A percentile compares a stretch with the other conserved stretches of the same genome.
Evolutionary conservation across 2,329 filamentous ascomycete genomes (phyloP).

Genomic region (Fusarium sp.): DNA sequence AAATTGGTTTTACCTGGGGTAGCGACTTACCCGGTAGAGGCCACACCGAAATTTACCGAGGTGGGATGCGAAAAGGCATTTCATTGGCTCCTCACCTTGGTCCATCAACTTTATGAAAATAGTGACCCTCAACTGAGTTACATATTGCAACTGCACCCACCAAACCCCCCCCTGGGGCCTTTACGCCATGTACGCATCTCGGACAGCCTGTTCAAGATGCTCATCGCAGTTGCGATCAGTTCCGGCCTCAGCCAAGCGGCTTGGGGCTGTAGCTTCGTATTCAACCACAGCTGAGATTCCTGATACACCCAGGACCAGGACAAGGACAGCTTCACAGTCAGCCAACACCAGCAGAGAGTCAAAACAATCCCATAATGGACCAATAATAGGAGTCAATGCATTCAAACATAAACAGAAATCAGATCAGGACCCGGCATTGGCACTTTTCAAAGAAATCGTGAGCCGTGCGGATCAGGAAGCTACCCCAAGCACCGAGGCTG

Average conservation of each 20-base stretch:
- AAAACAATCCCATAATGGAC: neutral
- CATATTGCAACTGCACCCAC: conserved; percentile 8
- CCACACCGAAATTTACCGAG: conserved; percentile 33
- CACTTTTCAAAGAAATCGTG: conserved; percentile 51
- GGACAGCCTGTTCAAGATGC: conserved; percentile 50
- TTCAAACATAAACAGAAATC: conserved; percentile 9
- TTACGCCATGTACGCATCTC: conserved; percentile 48
- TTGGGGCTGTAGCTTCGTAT: conserved; percentile 38
- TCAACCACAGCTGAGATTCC: conserved; percentile 36
- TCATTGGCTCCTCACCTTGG: conserved; percentile 37
- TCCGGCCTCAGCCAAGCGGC: conserved; percentile 23
- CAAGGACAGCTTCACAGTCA: conserved; percentile 3
- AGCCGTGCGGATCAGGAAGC: conserved; percentile 19
- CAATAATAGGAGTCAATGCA: neutral
- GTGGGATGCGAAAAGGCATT: neutral
- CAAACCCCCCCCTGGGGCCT: conserved; percentile 7
- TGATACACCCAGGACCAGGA: neutral
- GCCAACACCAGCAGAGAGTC: conserved; percentile 10
- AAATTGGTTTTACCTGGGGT: neutral
- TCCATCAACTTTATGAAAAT: conserved; percentile 33
- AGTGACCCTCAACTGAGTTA: conserved; percentile 20
- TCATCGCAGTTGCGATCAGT: conserved; percentile 41
- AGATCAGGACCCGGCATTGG: conserved; percentile 42
- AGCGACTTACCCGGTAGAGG: neutral
- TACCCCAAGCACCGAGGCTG: neutral